Base-by-base conservation (phyloP, 2,329 filamentous ascomycete species). In the Fusarium heterosporum region DNA sequence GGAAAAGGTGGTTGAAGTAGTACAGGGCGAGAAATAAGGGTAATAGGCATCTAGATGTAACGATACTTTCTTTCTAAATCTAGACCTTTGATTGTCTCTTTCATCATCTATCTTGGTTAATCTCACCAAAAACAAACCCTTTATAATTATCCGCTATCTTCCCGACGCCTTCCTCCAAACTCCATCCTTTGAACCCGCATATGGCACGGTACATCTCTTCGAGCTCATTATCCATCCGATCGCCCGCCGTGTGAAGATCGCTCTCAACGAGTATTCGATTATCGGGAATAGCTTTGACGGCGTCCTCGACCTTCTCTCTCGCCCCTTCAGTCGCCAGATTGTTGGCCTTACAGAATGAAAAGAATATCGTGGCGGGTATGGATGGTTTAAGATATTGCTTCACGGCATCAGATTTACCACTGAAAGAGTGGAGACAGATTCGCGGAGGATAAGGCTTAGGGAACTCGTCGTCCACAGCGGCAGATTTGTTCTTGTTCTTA, bases 351-450 rank as follows among this genome's bases (percentile, higher is more conserved):
- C 92, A 97, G 74, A 97, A 97, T 0, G 93, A 97, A 69, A 96
- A 95, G 77, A 89, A 97, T 13, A 97, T 84, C 17, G 88, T 83
- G 0, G 88, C 87, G 0, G 93, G 93, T 6, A 95, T 87, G 1
- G 85, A 83, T 2, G 87, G 85, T 52, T 91, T 85, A 25, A 92
- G 79, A 70, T 96, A 97, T 74, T 93, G 92, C 64, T 86, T 90
- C 17, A 96, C 80, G 6, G 89, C 85, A 38, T 95, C 89, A 6
- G 87, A 82, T 4, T 90, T 86, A 0, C 93, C 93, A 26, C 91
- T 95, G 76, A 93, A 97, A 0, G 93, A 97, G 76, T 97, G 94
- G 60, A 97, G 85, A 73, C 94, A 97, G 70, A 97, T 89, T 6
- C 93, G 83, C 1, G 93, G 93, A 4, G 94, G 93, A 70, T 89